Percentiles rank a stretch among this genome's conserved stretches.
phyloP scores from a whole-genome alignment of 805 yeast genomes.

The Candida quercuum region DNA sequence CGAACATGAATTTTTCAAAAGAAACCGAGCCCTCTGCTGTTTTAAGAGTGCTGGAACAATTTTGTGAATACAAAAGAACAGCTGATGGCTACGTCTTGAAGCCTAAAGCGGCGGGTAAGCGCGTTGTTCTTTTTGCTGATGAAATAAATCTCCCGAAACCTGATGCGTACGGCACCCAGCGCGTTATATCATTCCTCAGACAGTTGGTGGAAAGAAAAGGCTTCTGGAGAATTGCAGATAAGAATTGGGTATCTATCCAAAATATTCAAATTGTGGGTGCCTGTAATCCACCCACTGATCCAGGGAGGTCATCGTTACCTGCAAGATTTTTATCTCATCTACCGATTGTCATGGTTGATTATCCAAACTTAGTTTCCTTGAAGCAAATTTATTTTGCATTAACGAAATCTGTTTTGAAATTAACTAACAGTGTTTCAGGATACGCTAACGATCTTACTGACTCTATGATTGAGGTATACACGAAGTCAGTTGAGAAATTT shows the following conservation, averaged over 20 bases:
- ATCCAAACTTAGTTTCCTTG: conserved; percentile 64
- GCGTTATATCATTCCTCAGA: conserved; percentile 64
- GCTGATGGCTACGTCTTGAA: conserved; percentile 46
- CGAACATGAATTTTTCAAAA: conserved; percentile 77
- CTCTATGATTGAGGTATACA: conserved; percentile 65
- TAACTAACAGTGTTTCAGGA: conserved; percentile 56
- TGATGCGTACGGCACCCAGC: conserved; percentile 72
- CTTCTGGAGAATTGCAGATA: conserved; percentile 61
- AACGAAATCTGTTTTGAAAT: conserved; percentile 48
- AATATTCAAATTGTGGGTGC: conserved; percentile 89
- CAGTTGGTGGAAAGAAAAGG: conserved; percentile 71
- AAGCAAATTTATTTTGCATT: conserved; percentile 62
- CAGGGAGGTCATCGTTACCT: conserved; percentile 59
- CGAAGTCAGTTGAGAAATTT: conserved; percentile 36
- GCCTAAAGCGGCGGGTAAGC: conserved; percentile 58
- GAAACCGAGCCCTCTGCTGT: conserved; percentile 63
- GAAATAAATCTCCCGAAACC: conserved; percentile 78
- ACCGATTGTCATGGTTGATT: conserved; percentile 65
- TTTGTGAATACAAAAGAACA: conserved; percentile 55
- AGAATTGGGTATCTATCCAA: conserved; percentile 60
- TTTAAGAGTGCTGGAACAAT: conserved; percentile 62
- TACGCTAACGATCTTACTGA: conserved; percentile 45
- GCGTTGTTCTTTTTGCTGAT: conserved; percentile 85
- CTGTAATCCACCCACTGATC: conserved; percentile 83
- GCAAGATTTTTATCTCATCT: conserved; percentile 63